Evolutionary conservation across 495 filamentous ascomycete species (phyloP), one percentile per base, ranked within the genome.

Genomic region (Hyaloscypha variabilis): DNA sequence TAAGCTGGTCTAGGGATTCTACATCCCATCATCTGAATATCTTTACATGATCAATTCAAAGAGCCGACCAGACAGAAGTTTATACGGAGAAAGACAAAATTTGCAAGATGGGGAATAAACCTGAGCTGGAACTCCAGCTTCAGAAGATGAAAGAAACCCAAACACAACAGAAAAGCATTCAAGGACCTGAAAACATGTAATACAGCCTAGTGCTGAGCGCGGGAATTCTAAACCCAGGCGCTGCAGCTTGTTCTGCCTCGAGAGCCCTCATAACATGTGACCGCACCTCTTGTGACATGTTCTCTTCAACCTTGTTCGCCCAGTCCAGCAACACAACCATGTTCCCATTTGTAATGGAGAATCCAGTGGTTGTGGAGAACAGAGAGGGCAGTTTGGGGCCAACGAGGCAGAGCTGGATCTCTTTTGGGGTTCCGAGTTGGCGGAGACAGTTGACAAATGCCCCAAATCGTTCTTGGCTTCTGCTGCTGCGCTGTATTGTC

Each of bases 321-420:
- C 31, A 56, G 25, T 66, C 50, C 6, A 61, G 8, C 23, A 66
- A 49, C 8, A 29, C 34, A 19, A 66, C 58, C 2, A n/a, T 21
- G 24, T 60, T 50, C 3, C 64, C 64, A 50, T 52, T 66, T 28
- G 64, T 56, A 19, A 66, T 56, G 3, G 64, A 66, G n/a, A 61
- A 61, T 8, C 64, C 64, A 6, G 28, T 8, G 14, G 24, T 53
- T 1, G 19, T 51, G 3, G 63, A 53, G 14, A 21, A 39, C 1
- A 60, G 24, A 13, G 31, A 30, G 17, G 64, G 46, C 17, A 36
- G 6, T 21, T 31, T 60, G 6, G 29, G 30, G 25, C 64, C 64
- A 30, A 31, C 30, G 42, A 61, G 57, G 23, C 28, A 55, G n/a
- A 66, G 58, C 1, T 55, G 49, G 26, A 66, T 23, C 31, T 62